These are phyloP conservation scores for Penicillium lividum DNA, from an alignment of 495 filamentous ascomycete species.

Conservation along the genomic window DNA sequence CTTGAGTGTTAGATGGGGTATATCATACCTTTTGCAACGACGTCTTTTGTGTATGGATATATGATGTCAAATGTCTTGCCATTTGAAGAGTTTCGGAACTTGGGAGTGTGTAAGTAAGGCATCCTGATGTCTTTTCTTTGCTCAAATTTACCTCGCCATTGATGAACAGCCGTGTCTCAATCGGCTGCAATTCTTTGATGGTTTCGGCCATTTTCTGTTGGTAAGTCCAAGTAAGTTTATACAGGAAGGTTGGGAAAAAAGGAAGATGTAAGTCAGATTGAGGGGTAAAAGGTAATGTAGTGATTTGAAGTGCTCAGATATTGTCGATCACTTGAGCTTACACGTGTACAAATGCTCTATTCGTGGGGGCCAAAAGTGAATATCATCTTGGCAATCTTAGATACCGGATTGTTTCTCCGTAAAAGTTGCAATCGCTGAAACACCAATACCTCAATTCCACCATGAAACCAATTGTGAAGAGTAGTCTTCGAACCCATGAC, in stretches of 20 bases:
- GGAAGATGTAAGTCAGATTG: not conserved
- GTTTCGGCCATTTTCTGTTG: not conserved
- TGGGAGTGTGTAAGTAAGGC: not conserved
- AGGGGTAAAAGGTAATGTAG: not conserved
- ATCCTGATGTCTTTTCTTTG: not conserved
- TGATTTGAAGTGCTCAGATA: too few relatives aligned
- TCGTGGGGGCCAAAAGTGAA: too few relatives aligned
- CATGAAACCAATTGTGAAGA: too few relatives aligned
- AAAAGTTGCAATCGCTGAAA: too few relatives aligned
- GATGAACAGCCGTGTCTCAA: conserved; percentile 49
- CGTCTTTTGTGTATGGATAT: conserved; percentile 46
- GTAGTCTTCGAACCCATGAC: too few relatives aligned
- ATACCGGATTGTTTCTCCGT: too few relatives aligned
- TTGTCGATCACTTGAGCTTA: too few relatives aligned
- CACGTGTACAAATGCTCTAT: too few relatives aligned
- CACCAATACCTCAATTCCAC: too few relatives aligned
- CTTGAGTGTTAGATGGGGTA: not conserved
- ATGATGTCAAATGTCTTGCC: conserved; percentile 46
- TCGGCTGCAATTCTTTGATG: conserved; percentile 15
- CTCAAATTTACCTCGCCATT: conserved; percentile 42
- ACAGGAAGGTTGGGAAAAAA: not conserved
- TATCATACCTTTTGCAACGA: conserved; percentile 39
- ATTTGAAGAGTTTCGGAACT: conserved; percentile 49
- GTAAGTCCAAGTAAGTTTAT: not conserved
- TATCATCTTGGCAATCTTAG: too few relatives aligned